These are phyloP conservation scores for Hypoxylon lienhwacheense DNA, from an alignment of 495 filamentous ascomycete genomes.

Conservation along the genomic window DNA sequence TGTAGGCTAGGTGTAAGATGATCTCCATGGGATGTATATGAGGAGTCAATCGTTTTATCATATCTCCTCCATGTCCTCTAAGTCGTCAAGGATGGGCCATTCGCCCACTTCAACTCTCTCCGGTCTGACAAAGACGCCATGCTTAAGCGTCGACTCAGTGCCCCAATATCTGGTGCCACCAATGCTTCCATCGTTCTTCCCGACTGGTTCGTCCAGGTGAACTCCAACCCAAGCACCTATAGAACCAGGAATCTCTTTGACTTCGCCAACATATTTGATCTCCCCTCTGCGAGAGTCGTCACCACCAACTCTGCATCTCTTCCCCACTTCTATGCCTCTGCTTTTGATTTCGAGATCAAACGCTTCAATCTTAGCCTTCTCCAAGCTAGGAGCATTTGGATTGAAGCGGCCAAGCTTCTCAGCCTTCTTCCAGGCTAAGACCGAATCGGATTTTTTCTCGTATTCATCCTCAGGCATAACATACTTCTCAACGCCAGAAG, in stretches of 20 bases:
- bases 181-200: slow-evolving; percentile 88
- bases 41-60: slow-evolving; percentile 40
- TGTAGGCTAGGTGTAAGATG: not conserved
- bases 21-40: not conserved
- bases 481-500: slow-evolving; percentile 82
- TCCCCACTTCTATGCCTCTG: slow-evolving; percentile 66
- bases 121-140: slow-evolving; percentile 84
- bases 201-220: slow-evolving; percentile 80
- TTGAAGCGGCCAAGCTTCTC: slow-evolving; percentile 95
- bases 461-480: slow-evolving; percentile 80
- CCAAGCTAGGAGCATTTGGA: slow-evolving; percentile 71
- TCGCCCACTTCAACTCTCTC: slow-evolving; percentile 90
- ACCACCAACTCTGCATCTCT: slow-evolving; percentile 63
- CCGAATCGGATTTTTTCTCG: slow-evolving; percentile 78
- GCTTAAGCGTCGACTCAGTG: slow-evolving; percentile 61
- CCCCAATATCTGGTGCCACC: slow-evolving; percentile 78
- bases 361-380: slow-evolving; percentile 68
- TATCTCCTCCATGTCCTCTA: slow-evolving; percentile 88
- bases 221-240: slow-evolving; percentile 82
- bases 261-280: slow-evolving; percentile 78
- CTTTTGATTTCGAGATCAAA: slow-evolving; percentile 65
- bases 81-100: slow-evolving; percentile 70
- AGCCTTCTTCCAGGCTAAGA: slow-evolving; percentile 89
- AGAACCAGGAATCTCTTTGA: slow-evolving; percentile 75
- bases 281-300: slow-evolving; percentile 78